Base-by-base conservation (phyloP, 23 red algal species). In the Cyanidiococcus yangmingshanensis region DNA sequence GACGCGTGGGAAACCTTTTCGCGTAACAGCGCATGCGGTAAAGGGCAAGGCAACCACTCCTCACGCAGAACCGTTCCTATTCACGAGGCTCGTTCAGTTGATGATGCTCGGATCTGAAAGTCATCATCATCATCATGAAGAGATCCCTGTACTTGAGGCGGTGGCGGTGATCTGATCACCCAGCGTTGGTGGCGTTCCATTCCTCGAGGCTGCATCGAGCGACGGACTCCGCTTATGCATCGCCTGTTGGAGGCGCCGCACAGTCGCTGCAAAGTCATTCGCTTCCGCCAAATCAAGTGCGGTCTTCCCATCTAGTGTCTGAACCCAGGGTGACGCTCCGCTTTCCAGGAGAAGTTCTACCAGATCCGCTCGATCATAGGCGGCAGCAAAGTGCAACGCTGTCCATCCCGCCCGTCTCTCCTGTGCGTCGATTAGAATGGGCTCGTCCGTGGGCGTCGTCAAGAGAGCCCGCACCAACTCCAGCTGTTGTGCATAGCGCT, bases 331-430 rank as follows among this genome's bases (percentile, higher is more conserved):
- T 29, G 63, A 71, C 12, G 63, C 63, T 25, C 63, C 63, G 16
- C 16, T 29, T 17, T 2, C n/a, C 63, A 71, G 32, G 16, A 71
- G 63, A 12, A 71, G n/a, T 29, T 32, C n/a, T 7, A 71, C 32
- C 12, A 71, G 63, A 35, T 71, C 63, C n/a, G 63, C 32, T 12
- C 63, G 63, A 35, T 71, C 63, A 35, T 71, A 71, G 63, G 63
- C 63, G 27, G 32, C 63, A 3, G 63, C 63, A 35, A 71, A 71
- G 32, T 71, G 63, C 27, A 71, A 35, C 63, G 63, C 63, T 25
- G 63, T 71, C 63, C 63, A 71, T 12, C 63, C 63, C 21, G 63
- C 63, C 3, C 63, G 63, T 35, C 27, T 25, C 32, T 71, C 63
- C 63, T 32, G n/a, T 35, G 63, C 63, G 32, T 71, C 63, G 63